Evolutionary conservation across 169 alveolate species (phyloP), one percentile per base, ranked within the genome.

Genomic region (Eimeria brunetti): DNA sequence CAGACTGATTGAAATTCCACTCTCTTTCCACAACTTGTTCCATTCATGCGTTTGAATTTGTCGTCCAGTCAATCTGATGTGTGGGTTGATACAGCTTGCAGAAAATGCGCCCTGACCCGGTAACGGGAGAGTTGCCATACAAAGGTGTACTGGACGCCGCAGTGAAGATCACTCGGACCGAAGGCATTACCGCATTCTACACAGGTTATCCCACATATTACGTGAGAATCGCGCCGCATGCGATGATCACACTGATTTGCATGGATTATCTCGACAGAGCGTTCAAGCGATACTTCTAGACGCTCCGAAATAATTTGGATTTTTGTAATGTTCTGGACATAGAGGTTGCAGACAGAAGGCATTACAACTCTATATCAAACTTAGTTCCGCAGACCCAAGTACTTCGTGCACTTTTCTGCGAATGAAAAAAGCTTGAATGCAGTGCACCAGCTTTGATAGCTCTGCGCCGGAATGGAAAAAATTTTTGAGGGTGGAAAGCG

Each of bases 151-250:
- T 95, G 7, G 95, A 88, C 53, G 88, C 95, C 24, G 96, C 97
- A 38, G 86, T 95, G 67, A 96, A 97, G 90, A 97, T 98, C 67
- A 97, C 98, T 73, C 95, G 96, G 89, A 96, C 97, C 85, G 99
- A 99, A 62, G 99, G 99, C 1, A 94, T 98, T 22, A 53, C 94
- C 60, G 98, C 99, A 60, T 98, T 99, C 91, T 99, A 98, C 97
- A 98, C 98, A 46, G 99, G 99, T 51, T 98, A 98, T 97, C 97
- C 99, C 62, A 98, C 99, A 27, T 99, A 98, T 96, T 98, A 98
- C 94, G 97, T 97, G 41, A 98, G 99, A 84, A 98, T 99, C 30
- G 99, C 99, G 16, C 99, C 99, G 1, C 99, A 99, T 91, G 99
- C 99, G 20, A 98, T 98, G 98, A 97, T 99, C 56, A 98, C 99